phyloP scores from a whole-genome alignment of 352 stramenopile species.

The Phytophthora hybrid region DNA sequence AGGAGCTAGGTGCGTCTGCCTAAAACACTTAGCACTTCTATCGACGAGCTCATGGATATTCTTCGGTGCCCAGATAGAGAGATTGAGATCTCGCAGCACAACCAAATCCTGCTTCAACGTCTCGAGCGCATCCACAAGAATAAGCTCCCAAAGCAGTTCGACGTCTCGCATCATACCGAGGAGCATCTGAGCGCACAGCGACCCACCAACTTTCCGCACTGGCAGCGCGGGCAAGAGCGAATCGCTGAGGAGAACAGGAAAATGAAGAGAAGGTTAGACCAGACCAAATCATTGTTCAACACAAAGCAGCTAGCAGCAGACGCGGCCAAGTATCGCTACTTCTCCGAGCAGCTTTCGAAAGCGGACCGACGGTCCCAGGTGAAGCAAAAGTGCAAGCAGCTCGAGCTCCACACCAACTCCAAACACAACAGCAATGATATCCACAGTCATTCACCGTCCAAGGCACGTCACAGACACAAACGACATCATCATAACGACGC shows the following conservation, averaged over 20 bases:
- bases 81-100: conserved; percentile 58
- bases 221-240: conserved; percentile 50
- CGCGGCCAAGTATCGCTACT: conserved; percentile 54
- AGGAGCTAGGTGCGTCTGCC: conserved; percentile 53
- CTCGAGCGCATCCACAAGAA: conserved; percentile 64
- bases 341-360: conserved; percentile 69
- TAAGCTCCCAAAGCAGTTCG: conserved; percentile 64
- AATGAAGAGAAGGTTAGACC: conserved; percentile 48
- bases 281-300: conserved; percentile 53
- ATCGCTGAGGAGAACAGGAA: conserved; percentile 63
- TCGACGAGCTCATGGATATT: neutral
- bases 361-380: conserved; percentile 49
- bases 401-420: conserved; percentile 20
- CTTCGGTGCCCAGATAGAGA: conserved; percentile 47
- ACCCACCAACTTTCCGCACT: conserved; percentile 41
- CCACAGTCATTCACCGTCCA: conserved; percentile 7
- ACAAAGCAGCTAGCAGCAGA: conserved; percentile 60
- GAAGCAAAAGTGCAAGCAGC: conserved; percentile 47
- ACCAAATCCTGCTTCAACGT: conserved; percentile 52
- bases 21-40: neutral
- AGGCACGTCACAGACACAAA: conserved; percentile 15
- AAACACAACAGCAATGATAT: conserved; percentile 6
- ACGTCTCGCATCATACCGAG: conserved; percentile 63
- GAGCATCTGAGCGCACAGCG: conserved; percentile 50
- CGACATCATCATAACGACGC: conserved; percentile 2